A percentile compares a stretch with the other conserved stretches of the same genome.
These are phyloP conservation scores for Cryphonectria parasitica DNA, from an alignment of 2,329 filamentous ascomycete genomes.

Conservation along the genomic window DNA sequence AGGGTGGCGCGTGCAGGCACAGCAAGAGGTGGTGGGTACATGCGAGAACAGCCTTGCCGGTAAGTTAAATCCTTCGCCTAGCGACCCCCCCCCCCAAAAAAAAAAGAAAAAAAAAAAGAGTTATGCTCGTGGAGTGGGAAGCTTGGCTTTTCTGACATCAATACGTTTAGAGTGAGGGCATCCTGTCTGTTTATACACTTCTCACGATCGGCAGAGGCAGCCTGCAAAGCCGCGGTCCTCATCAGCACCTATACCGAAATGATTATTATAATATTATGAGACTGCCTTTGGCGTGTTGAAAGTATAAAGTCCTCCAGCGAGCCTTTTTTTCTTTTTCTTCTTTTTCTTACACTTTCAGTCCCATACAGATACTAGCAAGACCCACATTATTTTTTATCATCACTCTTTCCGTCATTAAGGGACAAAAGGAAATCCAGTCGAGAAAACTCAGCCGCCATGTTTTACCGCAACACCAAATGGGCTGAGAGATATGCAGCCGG, in stretches of 20 bases:
- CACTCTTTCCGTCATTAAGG: background rate
- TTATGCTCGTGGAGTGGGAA: background rate
- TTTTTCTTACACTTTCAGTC: background rate
- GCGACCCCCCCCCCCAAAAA: too few species aligned
- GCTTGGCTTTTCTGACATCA: background rate
- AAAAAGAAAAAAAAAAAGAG: too few species aligned
- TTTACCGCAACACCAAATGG: conserved; percentile 10
- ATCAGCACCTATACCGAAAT: background rate
- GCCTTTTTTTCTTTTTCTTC: background rate
- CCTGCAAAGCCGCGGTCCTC: background rate
- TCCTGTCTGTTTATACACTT: background rate
- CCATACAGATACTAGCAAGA: background rate
- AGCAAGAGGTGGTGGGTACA: background rate
- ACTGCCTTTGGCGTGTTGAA: background rate
- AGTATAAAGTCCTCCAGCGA: background rate
- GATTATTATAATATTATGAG: background rate
- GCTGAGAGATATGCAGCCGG: background rate
- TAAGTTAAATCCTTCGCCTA: background rate
- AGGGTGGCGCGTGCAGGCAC: conserved; percentile 4
- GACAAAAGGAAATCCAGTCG: background rate
- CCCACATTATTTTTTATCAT: background rate
- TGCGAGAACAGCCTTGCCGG: background rate
- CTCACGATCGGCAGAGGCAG: background rate
- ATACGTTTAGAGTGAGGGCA: too few species aligned
- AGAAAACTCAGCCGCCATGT: background rate